phyloP scores from a whole-genome alignment of 2,329 filamentous ascomycete genomes.

The Cordyceps javanica region DNA sequence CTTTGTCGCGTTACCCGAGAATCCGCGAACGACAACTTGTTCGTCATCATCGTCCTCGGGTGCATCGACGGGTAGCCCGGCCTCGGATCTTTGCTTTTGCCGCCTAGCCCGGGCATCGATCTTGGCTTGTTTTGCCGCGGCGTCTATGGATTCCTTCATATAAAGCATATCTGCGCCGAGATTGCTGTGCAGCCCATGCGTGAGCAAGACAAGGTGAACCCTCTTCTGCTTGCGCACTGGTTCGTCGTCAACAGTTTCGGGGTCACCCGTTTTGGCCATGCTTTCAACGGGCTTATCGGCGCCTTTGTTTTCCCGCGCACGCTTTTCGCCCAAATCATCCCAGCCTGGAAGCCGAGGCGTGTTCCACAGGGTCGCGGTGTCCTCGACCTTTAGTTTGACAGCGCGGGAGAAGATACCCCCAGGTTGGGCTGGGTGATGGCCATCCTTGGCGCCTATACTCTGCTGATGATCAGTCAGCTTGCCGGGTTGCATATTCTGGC shows the following conservation, averaged over 20 bases:
- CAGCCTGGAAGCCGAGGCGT: constrained; percentile 73
- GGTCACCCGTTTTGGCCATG: constrained; percentile 26
- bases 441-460: constrained; percentile 49
- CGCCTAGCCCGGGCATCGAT: constrained; percentile 59
- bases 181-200: constrained; percentile 94
- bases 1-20: constrained; percentile 79
- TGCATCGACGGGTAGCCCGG: constrained; percentile 18
- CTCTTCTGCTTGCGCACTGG: constrained; percentile 58
- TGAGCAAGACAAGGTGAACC: constrained; percentile 85
- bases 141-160: constrained; percentile 94
- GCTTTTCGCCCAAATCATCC: constrained; percentile 36
- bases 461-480: constrained; percentile 72
- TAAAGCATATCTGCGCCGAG: constrained; percentile 94
- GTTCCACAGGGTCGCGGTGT: constrained; percentile 88
- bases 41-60: constrained; percentile 58
- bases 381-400: constrained; percentile 71
- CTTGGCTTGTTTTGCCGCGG: constrained; percentile 67
- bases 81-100: constrained; percentile 37
- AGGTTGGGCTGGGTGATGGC: constrained; percentile 54
- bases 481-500: constrained; percentile 56
- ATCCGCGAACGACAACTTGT: constrained; percentile 83
- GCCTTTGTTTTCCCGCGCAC: constrained; percentile 18
- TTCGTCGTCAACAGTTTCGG: constrained; percentile 22
- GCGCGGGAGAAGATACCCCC: constrained; percentile 82
- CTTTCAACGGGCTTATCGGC: constrained; percentile 29